These are phyloP conservation scores for Gastrodia elata DNA, from an alignment of 106 monocot species.

Conservation along the genomic window DNA sequence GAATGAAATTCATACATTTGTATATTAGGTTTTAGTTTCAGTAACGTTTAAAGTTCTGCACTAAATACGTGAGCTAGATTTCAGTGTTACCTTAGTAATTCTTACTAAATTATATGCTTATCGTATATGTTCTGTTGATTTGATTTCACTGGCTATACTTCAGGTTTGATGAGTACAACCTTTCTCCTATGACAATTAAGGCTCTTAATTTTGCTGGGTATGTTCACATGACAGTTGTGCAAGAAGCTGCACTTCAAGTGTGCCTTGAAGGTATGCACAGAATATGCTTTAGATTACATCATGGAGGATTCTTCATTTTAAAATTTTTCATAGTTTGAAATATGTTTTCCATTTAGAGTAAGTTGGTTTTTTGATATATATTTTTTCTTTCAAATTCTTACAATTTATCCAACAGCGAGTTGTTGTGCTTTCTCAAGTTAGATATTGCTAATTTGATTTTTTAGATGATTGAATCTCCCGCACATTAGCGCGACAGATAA, in stretches of 20 bases:
- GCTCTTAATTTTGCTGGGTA: conserved; percentile 77
- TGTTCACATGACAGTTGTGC: conserved; percentile 59
- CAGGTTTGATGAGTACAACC: conserved; percentile 81
- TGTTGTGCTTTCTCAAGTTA: too few relatives aligned
- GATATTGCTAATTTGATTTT: too few relatives aligned
- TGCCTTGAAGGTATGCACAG: conserved; percentile 70
- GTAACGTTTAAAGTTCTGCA: too few relatives aligned
- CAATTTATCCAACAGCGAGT: too few relatives aligned
- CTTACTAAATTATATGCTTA: not conserved
- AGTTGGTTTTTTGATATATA: not conserved
- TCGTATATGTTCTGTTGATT: not conserved
- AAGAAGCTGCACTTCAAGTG: conserved; percentile 66
- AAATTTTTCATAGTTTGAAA: not conserved
- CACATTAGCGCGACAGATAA: too few relatives aligned
- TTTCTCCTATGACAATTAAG: conserved; percentile 77
- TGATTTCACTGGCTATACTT: not conserved
- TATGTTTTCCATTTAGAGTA: not conserved
- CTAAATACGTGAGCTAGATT: too few relatives aligned
- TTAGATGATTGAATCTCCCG: too few relatives aligned
- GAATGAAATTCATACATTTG: too few relatives aligned
- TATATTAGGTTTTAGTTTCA: too few relatives aligned
- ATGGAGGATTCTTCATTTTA: not conserved
- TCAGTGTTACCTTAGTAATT: too few relatives aligned
- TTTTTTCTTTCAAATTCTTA: too few relatives aligned
- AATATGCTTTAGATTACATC: not conserved